Percentiles rank a stretch among this genome's conserved stretches.
phyloP scores from a whole-genome alignment of 495 filamentous ascomycete species.

The Aspergillus conjunctus region DNA sequence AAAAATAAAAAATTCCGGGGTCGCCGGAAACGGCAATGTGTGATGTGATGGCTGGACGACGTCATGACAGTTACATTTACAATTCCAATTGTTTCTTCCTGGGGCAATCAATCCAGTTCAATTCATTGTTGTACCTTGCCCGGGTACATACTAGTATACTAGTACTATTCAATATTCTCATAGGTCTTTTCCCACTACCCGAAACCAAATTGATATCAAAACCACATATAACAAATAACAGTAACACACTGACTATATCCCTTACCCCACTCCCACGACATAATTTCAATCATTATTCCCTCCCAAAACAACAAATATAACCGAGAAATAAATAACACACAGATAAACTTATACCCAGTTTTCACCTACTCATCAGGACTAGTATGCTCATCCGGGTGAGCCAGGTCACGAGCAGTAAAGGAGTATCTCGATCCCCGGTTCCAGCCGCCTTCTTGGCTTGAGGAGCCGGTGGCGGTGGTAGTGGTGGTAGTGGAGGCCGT shows the following conservation, averaged over 20 bases:
- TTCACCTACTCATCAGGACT: conserved; percentile 21
- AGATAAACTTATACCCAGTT: background rate
- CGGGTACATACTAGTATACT: too few relatives aligned
- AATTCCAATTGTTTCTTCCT: background rate
- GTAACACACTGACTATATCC: too few relatives aligned
- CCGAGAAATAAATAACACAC: too few relatives aligned
- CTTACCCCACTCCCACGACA: too few relatives aligned
- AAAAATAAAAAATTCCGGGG: background rate
- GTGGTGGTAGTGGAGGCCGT: background rate
- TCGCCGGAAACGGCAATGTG: conserved; percentile 11
- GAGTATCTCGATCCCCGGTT: conserved; percentile 38
- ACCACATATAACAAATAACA: too few relatives aligned
- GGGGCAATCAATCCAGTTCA: too few relatives aligned
- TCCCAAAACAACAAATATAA: too few relatives aligned
- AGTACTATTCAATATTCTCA: too few relatives aligned
- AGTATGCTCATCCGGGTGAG: conserved; percentile 4
- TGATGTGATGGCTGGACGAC: conserved; percentile 11
- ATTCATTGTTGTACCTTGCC: too few relatives aligned
- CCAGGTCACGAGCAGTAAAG: conserved; percentile 13
- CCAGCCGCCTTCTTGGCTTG: conserved; percentile 40
- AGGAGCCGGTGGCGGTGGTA: background rate
- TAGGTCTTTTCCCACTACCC: too few relatives aligned
- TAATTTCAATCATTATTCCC: too few relatives aligned
- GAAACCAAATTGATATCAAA: too few relatives aligned
- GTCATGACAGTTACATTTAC: conserved; percentile 2